Percentiles rank a stretch among this genome's conserved stretches.
Conservation (phyloP, 2,329 filamentous ascomycete species). For the Colletotrichum sp. region DNA sequence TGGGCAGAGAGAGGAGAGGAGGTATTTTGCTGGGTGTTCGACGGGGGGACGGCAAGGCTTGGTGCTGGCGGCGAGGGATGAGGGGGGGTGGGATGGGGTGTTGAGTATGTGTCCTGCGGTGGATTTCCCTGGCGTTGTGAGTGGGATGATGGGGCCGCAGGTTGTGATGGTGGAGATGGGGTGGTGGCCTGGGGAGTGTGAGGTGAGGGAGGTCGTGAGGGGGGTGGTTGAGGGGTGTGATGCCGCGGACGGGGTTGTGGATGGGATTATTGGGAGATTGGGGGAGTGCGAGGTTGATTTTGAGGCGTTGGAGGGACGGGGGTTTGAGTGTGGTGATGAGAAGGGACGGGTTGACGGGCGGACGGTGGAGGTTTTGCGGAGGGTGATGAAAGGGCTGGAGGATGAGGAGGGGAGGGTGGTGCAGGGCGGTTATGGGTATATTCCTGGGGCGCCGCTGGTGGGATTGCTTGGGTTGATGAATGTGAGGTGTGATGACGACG, state of each 20-base stretch:
- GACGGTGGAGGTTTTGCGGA: constrained; percentile 14
- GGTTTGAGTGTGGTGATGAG: constrained; percentile 23
- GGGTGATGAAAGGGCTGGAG: not conserved
- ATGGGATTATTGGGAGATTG: constrained; percentile 43
- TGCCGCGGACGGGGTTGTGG: constrained; percentile 47
- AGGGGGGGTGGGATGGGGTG: constrained; percentile 64
- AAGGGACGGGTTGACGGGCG: constrained; percentile 20
- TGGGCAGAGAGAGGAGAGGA: constrained; percentile 37
- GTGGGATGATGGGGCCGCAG: not conserved
- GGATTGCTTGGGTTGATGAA: not conserved
- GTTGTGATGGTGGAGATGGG: not conserved
- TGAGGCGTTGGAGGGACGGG: constrained; percentile 1
- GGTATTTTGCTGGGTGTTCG: constrained; percentile 64
- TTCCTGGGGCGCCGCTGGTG: not conserved
- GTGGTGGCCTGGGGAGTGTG: not conserved
- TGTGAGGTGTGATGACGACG: not conserved
- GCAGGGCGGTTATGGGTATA: not conserved
- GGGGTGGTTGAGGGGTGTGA: constrained; percentile 46
- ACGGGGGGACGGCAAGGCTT: constrained; percentile 65
- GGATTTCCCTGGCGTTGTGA: constrained; percentile 14
- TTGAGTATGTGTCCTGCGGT: constrained; percentile 52
- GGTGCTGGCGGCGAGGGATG: constrained; percentile 56
- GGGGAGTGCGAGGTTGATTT: constrained; percentile 20
- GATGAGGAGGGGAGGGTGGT: not conserved
- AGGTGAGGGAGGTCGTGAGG: constrained; percentile 38